Evolutionary conservation across 2,329 filamentous ascomycete species (phyloP).

Genomic region (Aspergillus neotritici): DNA sequence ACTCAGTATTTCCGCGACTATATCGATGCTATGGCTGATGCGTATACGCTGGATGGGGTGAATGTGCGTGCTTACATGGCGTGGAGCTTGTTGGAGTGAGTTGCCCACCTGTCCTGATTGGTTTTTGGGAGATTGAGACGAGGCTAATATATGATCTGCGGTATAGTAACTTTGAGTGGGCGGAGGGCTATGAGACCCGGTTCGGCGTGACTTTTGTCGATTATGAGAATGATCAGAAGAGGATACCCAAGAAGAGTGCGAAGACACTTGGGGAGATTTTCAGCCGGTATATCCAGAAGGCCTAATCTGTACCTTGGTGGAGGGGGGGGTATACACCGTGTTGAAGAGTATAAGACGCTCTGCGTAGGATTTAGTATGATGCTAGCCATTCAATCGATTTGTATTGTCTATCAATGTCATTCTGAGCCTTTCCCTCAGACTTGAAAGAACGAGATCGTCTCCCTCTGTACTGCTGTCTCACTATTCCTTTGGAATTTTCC

Average conservation of each 20-base stretch:
- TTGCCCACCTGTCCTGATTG: not conserved
- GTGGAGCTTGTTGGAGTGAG: constrained; percentile 76
- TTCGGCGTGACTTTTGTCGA: constrained; percentile 83
- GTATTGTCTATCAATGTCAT: no score
- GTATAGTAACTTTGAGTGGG: constrained; percentile 75
- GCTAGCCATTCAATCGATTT: no score
- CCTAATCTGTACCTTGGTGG: constrained; percentile 19
- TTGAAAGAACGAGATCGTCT: no score
- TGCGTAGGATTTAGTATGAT: not conserved
- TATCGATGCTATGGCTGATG: constrained; percentile 68
- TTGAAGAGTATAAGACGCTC: not conserved
- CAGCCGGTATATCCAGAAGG: constrained; percentile 62
- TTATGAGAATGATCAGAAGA: constrained; percentile 71
- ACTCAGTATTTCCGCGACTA: constrained; percentile 74
- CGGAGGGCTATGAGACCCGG: constrained; percentile 81
- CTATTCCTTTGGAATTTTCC: no score
- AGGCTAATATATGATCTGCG: constrained; percentile 9
- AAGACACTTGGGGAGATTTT: constrained; percentile 66
- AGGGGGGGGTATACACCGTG: not conserved
- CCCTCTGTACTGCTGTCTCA: no score
- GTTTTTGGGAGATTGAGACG: not conserved
- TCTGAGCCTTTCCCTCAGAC: no score
- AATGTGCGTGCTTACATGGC: constrained; percentile 75
- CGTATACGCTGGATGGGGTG: constrained; percentile 66
- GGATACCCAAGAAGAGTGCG: constrained; percentile 79